Conservation (phyloP, 805 yeast species). For the Saturnispora dispora region DNA sequence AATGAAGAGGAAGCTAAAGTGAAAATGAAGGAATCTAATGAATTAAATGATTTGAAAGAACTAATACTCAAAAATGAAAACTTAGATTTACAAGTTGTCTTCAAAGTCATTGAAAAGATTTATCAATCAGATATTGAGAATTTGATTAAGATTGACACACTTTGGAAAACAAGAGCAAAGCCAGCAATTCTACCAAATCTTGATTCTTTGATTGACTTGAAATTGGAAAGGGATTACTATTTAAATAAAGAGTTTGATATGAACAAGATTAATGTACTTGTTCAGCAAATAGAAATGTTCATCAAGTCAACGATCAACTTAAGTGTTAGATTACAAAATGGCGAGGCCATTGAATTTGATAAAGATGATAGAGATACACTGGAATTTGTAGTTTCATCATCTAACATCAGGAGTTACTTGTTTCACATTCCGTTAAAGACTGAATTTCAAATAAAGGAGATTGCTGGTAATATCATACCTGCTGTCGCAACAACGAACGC, state of each 20-base stretch:
- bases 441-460: slow-evolving; percentile 82
- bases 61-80: slow-evolving; percentile 23
- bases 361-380: slow-evolving; percentile 92
- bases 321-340: slow-evolving; percentile 35
- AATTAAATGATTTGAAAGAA: slow-evolving; percentile 41
- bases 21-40: slow-evolving; percentile 58
- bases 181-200: slow-evolving; percentile 52
- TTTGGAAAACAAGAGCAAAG: slow-evolving; percentile 65
- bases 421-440: slow-evolving; percentile 65
- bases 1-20: slow-evolving; percentile 57
- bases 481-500: slow-evolving; percentile 99
- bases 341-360: slow-evolving; percentile 59
- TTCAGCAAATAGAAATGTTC: slow-evolving; percentile 57
- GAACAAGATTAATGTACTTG: slow-evolving; percentile 49
- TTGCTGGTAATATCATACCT: slow-evolving; percentile 97
- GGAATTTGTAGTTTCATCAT: slow-evolving; percentile 77
- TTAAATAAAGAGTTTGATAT: slow-evolving; percentile 15
- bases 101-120: slow-evolving; percentile 46
- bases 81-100: slow-evolving; percentile 26
- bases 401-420: slow-evolving; percentile 64
- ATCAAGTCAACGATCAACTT: slow-evolving; percentile 39
- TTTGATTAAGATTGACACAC: slow-evolving; percentile 55
- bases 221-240: neutral
- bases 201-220: neutral
- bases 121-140: slow-evolving; percentile 73